Conservation (phyloP, 805 yeast species). For the Starmerella vaccinii region DNA sequence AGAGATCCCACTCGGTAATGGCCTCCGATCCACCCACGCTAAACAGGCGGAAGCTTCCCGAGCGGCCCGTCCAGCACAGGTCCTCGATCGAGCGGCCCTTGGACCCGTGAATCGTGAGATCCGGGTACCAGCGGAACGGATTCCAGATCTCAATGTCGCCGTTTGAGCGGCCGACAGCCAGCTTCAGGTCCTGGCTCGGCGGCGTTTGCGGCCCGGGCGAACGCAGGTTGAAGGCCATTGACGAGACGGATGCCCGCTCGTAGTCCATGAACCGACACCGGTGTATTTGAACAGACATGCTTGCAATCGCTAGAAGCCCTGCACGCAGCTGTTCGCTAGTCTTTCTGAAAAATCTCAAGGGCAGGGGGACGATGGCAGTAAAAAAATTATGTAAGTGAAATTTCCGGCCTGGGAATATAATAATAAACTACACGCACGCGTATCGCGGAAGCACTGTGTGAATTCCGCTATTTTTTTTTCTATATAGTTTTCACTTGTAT, state of each 20-base stretch:
- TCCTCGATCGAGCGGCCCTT: constrained; percentile 82
- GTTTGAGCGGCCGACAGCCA: constrained; percentile 87
- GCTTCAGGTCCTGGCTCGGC: constrained; percentile 44
- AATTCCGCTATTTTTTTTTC: too few species aligned
- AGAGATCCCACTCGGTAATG: constrained; percentile 84
- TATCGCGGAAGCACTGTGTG: too few species aligned
- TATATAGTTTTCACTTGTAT: too few species aligned
- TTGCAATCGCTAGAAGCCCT: neutral
- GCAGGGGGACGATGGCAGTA: neutral
- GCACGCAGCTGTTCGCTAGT: neutral
- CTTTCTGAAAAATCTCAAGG: constrained; percentile 3
- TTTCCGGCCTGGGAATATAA: neutral
- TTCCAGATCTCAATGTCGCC: constrained; percentile 97
- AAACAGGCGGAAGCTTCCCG: constrained; percentile 60
- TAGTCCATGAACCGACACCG: constrained; percentile 87
- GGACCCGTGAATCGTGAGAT: constrained; percentile 62
- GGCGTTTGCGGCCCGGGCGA: constrained; percentile 37
- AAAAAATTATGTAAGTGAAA: constrained; percentile 1
- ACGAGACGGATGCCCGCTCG: constrained; percentile 73
- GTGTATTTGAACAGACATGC: constrained; percentile 57
- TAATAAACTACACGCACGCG: too few species aligned
- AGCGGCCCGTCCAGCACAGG: constrained; percentile 50
- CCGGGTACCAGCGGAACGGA: constrained; percentile 73
- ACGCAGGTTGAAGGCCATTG: constrained; percentile 63
- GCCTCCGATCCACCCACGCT: constrained; percentile 90